Evolutionary conservation across 2,329 filamentous ascomycete genomes (phyloP).

Genomic region (Spiromastix sp.): DNA sequence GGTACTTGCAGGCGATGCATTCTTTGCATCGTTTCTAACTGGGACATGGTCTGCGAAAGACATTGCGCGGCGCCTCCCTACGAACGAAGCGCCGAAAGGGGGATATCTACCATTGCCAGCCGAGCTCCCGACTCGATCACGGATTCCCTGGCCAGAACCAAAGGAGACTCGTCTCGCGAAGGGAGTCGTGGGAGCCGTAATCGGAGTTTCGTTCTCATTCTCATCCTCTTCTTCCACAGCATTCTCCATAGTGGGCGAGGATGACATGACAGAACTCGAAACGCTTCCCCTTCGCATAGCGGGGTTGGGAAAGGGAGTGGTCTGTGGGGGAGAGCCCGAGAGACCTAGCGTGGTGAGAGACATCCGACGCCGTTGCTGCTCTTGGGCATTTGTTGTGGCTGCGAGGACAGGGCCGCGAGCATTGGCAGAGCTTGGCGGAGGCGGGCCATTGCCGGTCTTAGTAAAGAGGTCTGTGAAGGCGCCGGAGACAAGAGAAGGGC

Average conservation of each 20-base stretch:
- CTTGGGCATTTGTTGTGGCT: conserved; percentile 41
- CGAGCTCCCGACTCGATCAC: conserved; percentile 57
- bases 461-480: conserved; percentile 33
- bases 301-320: conserved; percentile 42
- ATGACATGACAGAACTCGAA: conserved; percentile 48
- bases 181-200: conserved; percentile 57
- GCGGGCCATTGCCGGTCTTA: conserved; percentile 15
- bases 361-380: conserved; percentile 53
- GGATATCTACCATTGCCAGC: conserved; percentile 48
- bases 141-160: conserved; percentile 68
- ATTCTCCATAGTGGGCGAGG: conserved; percentile 30
- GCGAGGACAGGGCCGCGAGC: conserved; percentile 20
- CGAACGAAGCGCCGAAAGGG: conserved; percentile 24
- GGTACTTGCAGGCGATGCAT: conserved; percentile 28
- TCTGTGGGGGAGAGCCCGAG: conserved; percentile 58
- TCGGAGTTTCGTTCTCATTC: conserved; percentile 48
- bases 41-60: conserved; percentile 18
- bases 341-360: conserved; percentile 65
- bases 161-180: conserved; percentile 76
- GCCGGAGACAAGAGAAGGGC: conserved; percentile 35
- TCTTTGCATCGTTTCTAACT: no score
- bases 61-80: conserved; percentile 17
- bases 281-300: conserved; percentile 54
- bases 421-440: conserved; percentile 45
- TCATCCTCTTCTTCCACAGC: conserved; percentile 57